Percentiles rank a stretch among this genome's conserved stretches.
Evolutionary conservation across 2,329 filamentous ascomycete genomes (phyloP).

Genomic region (Colletotrichum caudatum): DNA sequence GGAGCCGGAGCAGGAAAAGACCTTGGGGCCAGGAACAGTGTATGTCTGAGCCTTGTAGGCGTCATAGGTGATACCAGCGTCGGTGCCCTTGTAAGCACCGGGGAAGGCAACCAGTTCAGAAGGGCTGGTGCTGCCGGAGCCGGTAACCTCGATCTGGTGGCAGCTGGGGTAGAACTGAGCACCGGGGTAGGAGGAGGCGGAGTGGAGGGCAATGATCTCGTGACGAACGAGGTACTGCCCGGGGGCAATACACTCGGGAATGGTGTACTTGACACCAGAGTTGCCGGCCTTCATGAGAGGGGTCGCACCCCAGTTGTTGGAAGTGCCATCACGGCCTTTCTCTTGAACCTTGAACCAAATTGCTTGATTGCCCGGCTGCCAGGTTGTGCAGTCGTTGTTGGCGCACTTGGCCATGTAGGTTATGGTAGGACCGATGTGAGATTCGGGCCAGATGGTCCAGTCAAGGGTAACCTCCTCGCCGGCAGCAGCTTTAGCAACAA

Average conservation of each 20-base stretch:
- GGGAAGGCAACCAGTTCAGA: constrained; percentile 59
- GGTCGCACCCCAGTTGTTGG: constrained; percentile 61
- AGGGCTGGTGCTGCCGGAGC: constrained; percentile 56
- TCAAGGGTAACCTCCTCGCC: constrained; percentile 65
- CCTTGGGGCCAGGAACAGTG: constrained; percentile 59
- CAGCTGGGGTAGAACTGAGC: constrained; percentile 67
- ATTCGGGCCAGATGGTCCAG: constrained; percentile 66
- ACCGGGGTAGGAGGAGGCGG: constrained; percentile 58
- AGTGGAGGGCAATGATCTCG: constrained; percentile 64
- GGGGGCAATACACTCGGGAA: constrained; percentile 60
- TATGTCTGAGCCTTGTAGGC: constrained; percentile 60
- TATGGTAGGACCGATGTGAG: constrained; percentile 65
- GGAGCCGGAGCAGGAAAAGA: constrained; percentile 56
- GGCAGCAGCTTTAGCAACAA: constrained; percentile 65
- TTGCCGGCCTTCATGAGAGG: constrained; percentile 59
- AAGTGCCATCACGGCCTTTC: constrained; percentile 61
- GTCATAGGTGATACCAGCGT: constrained; percentile 62
- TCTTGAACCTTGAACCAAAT: constrained; percentile 70
- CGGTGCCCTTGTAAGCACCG: constrained; percentile 60
- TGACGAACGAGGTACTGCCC: constrained; percentile 67
- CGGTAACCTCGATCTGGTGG: constrained; percentile 63
- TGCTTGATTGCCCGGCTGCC: constrained; percentile 57
- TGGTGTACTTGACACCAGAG: constrained; percentile 58
- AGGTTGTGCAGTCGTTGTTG: constrained; percentile 62
- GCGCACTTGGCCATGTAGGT: constrained; percentile 73